Evolutionary conservation across 2,329 filamentous ascomycete genomes (phyloP).

Genomic region (Calonectria montana): DNA sequence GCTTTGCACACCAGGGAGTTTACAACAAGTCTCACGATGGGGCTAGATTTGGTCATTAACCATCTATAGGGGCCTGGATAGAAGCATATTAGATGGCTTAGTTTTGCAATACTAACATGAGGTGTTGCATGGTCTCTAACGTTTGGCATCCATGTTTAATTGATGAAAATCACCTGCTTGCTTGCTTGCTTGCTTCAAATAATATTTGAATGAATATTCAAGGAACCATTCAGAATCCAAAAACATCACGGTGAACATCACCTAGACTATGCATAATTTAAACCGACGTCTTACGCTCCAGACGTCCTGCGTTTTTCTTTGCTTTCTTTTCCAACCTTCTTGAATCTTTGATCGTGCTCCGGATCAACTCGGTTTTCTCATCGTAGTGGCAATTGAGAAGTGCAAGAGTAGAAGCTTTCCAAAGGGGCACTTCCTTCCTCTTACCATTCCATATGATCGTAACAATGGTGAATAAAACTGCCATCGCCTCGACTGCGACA

Average conservation of each 20-base stretch:
- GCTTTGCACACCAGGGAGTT: no score
- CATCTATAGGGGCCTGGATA: no score
- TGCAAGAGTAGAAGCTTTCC: background rate
- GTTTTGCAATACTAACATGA: no score
- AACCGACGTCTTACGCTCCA: no score
- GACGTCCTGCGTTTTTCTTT: background rate
- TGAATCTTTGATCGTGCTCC: background rate
- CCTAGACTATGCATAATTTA: background rate
- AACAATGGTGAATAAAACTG: background rate
- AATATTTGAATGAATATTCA: no score
- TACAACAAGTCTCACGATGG: no score
- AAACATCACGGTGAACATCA: background rate
- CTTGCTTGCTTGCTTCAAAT: no score
- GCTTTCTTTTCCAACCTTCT: background rate
- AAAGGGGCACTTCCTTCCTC: background rate
- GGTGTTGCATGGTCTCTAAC: no score
- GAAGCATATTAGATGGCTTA: no score
- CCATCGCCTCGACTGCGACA: background rate
- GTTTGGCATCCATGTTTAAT: no score
- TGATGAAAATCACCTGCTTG: no score
- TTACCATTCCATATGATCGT: background rate
- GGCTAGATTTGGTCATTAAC: no score
- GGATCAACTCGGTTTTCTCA: background rate
- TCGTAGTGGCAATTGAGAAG: background rate
- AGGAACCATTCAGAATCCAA: background rate